Conservation (phyloP, 1,284 basidiomycete genomes). For the Serendipita sp. region DNA sequence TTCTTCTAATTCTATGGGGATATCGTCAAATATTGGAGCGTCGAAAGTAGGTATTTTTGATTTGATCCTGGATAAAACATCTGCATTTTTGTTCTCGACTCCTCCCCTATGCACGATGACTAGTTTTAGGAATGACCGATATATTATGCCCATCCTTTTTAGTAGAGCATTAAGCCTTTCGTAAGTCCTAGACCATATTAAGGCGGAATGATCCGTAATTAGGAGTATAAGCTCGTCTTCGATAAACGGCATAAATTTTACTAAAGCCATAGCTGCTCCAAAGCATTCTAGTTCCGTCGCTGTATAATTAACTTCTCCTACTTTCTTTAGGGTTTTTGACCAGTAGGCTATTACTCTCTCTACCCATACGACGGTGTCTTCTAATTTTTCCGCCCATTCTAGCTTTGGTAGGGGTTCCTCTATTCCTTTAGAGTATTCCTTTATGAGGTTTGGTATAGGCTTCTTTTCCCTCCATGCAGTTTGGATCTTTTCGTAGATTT, state of each 20-base stretch:
- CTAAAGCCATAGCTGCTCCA: constrained; percentile 22
- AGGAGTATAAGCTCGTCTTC: constrained; percentile 21
- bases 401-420: constrained; percentile 14
- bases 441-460: constrained; percentile 16
- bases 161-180: constrained; percentile 23
- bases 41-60: constrained; percentile 12
- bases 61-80: constrained; percentile 22
- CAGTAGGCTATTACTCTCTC: constrained; percentile 26
- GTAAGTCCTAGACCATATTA: constrained; percentile 24
- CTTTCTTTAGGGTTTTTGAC: constrained; percentile 21
- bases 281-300: constrained; percentile 26
- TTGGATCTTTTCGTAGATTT: constrained; percentile 18
- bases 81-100: constrained; percentile 25
- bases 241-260: constrained; percentile 24
- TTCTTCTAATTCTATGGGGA: background rate
- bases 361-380: constrained; percentile 22
- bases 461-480: constrained; percentile 13
- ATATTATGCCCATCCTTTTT: constrained; percentile 21
- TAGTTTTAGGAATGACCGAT: constrained; percentile 22
- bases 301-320: constrained; percentile 24
- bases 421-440: constrained; percentile 9
- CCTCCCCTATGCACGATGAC: constrained; percentile 25
- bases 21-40: constrained; percentile 6
- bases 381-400: constrained; percentile 19
- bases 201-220: constrained; percentile 24